phyloP scores from a whole-genome alignment of 441 rosid species.

The Erysimum pusillum region DNA sequence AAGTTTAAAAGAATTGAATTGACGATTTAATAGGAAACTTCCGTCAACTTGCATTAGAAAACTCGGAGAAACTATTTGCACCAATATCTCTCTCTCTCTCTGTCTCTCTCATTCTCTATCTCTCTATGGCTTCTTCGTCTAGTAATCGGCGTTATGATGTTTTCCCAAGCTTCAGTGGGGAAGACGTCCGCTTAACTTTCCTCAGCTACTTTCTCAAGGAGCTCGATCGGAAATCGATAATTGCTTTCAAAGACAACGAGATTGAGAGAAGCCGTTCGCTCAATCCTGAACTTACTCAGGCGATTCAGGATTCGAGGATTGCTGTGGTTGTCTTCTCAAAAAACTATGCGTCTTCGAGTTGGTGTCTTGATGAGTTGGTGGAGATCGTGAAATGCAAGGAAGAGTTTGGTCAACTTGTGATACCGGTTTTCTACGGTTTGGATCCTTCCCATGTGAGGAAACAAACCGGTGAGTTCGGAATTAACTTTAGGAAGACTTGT shows the following conservation, averaged over 20 bases:
- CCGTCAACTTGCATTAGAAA: too few species aligned
- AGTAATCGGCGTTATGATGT: conserved; percentile 5
- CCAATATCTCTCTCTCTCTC: too few species aligned
- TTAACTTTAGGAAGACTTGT: background rate
- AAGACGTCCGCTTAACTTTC: conserved; percentile 7
- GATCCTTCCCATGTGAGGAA: conserved; percentile 16
- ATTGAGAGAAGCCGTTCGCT: background rate
- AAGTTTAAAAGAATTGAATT: too few species aligned
- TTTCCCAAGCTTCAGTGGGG: conserved; percentile 23
- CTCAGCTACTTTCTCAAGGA: conserved; percentile 22
- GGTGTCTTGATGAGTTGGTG: conserved; percentile 19
- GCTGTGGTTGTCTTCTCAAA: background rate
- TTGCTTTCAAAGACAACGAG: conserved; percentile 2
- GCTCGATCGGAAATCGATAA: conserved; percentile 11
- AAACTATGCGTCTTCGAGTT: conserved; percentile 1
- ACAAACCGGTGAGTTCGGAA: conserved; percentile 9
- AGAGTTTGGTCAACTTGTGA: background rate
- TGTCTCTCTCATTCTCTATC: too few species aligned
- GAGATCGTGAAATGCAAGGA: background rate
- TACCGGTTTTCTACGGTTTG: background rate
- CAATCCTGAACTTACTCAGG: background rate
- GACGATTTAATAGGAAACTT: too few species aligned
- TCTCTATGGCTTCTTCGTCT: too few species aligned
- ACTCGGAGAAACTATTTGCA: too few species aligned
- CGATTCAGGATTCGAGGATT: background rate